phyloP scores from a whole-genome alignment of 306 rosid genomes.

The Phaseolus lunatus region DNA sequence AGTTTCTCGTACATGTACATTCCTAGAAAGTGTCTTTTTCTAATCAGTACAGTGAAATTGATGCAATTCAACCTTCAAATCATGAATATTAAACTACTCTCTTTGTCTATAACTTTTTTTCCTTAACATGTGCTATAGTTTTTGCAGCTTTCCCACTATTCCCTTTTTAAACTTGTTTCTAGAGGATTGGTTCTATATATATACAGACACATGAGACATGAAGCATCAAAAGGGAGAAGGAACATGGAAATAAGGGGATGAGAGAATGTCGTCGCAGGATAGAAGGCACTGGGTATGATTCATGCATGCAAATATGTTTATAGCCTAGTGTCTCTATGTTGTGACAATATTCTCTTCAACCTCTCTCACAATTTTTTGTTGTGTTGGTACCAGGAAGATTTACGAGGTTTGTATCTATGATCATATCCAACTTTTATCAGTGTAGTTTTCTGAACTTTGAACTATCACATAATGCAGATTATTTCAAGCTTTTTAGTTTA shows the following conservation, averaged over 20 bases:
- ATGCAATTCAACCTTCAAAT: neutral
- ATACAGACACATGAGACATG: too few relatives aligned
- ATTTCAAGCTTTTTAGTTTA: neutral
- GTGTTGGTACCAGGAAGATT: too few relatives aligned
- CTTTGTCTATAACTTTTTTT: neutral
- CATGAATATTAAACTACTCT: neutral
- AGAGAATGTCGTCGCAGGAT: conserved; percentile 29
- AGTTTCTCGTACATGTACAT: neutral
- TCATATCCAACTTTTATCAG: neutral
- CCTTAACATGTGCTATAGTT: neutral
- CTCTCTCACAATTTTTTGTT: neutral
- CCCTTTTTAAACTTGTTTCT: neutral
- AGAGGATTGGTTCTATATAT: neutral
- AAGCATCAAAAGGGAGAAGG: neutral
- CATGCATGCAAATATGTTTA: neutral
- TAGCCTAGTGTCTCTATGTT: neutral
- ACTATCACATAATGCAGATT: neutral
- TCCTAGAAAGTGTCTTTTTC: neutral
- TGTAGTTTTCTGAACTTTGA: neutral
- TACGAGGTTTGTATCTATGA: neutral
- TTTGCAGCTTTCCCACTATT: neutral
- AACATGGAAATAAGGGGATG: neutral
- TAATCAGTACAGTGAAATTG: neutral
- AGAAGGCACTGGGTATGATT: neutral
- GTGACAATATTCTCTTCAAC: neutral